phyloP scores from a whole-genome alignment of 2,329 filamentous ascomycete species.

The Trichoderma oligosporum region DNA sequence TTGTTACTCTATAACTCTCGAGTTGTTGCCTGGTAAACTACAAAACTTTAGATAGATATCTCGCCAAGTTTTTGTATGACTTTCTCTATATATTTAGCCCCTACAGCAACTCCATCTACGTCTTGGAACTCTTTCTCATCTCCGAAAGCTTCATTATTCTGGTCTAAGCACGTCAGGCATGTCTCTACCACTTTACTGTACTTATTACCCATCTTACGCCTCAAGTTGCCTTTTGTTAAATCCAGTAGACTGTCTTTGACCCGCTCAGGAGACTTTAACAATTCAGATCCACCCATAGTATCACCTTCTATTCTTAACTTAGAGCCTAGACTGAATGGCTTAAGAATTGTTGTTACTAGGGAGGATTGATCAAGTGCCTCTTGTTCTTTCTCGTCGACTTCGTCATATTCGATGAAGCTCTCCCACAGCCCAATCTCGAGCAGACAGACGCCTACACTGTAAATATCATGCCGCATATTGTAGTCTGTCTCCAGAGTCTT shows the following conservation, averaged over 20 bases:
- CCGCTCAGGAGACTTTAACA: background rate
- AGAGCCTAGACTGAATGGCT: background rate
- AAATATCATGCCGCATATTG: slow-evolving; percentile 49
- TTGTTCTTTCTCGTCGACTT: background rate
- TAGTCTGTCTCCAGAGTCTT: slow-evolving; percentile 29
- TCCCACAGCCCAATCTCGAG: slow-evolving; percentile 42
- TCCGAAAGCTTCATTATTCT: slow-evolving; percentile 29
- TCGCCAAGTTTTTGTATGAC: slow-evolving; percentile 17
- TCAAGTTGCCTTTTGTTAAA: slow-evolving; percentile 31
- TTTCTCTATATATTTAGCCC: slow-evolving; percentile 31
- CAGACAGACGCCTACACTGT: slow-evolving; percentile 43
- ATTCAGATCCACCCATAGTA: background rate
- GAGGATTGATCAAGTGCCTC: background rate
- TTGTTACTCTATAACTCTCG: too few species aligned
- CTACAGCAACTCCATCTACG: slow-evolving; percentile 31
- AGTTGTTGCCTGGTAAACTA: too few species aligned
- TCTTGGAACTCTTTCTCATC: slow-evolving; percentile 29
- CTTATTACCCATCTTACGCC: slow-evolving; percentile 30
- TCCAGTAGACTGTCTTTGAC: slow-evolving; percentile 20
- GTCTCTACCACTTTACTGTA: slow-evolving; percentile 34
- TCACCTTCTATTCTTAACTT: background rate
- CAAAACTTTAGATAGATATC: background rate
- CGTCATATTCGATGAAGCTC: slow-evolving; percentile 31
- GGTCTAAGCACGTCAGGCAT: slow-evolving; percentile 34
- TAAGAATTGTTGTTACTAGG: background rate